Percentiles rank a stretch among this genome's conserved stretches.
Evolutionary conservation across 2,329 filamentous ascomycete genomes (phyloP).

Genomic region (Fusarium poae): DNA sequence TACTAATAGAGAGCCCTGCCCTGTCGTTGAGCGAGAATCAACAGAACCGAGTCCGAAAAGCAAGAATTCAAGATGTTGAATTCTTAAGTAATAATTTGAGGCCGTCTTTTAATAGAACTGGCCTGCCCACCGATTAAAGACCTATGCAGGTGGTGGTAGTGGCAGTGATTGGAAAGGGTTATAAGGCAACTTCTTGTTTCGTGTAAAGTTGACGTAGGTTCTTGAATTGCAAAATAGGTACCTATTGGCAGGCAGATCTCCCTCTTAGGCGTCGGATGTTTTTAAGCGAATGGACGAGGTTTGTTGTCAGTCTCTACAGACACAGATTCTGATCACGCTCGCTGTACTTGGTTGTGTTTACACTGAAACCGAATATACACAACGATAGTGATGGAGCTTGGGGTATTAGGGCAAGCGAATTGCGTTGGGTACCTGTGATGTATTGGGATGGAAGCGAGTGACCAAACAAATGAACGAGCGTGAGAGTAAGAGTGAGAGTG

Average conservation of each 20-base stretch:
- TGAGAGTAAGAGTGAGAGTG: neutral
- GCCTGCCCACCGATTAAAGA: neutral
- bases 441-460: constrained; percentile 26
- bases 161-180: neutral
- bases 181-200: constrained; percentile 7
- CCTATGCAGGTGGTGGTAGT: neutral
- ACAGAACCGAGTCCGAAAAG: constrained; percentile 2
- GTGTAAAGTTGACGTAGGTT: constrained; percentile 11
- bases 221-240: neutral
- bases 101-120: constrained; percentile 1
- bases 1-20: constrained; percentile 7
- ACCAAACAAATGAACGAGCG: constrained; percentile 19
- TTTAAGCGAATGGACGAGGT: constrained; percentile 15
- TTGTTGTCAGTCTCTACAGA: constrained; percentile 6
- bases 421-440: neutral
- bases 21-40: neutral
- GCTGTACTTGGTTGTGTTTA: constrained; percentile 13
- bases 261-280: constrained; percentile 6
- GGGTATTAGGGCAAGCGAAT: constrained; percentile 7
- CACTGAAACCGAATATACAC: constrained; percentile 27
- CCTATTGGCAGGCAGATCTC: neutral
- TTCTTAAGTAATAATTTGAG: neutral
- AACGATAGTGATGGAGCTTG: constrained; percentile 11
- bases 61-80: neutral
- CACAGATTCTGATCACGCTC: neutral